Base-by-base conservation (phyloP, 2,329 filamentous ascomycete genomes). In the Epichloe sp. region DNA sequence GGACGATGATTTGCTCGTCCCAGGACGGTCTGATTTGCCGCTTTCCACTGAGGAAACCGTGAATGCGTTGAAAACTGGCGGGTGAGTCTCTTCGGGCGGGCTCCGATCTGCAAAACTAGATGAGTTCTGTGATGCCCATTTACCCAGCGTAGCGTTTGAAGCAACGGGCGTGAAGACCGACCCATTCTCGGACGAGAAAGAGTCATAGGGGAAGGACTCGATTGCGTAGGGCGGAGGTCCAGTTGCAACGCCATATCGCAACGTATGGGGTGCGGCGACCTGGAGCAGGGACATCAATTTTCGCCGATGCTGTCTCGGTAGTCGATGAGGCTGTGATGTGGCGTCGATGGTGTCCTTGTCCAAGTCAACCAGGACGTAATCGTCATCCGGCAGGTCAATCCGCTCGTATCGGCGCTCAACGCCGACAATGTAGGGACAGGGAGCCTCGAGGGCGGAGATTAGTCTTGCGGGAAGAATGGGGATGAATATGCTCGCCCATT, bases 361-460 rank as follows among this genome's bases (percentile, higher is more conserved):
- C 48, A 98, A 74, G 66, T 98, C 93, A 37, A 97, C 89, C 15
- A 97, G 74, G 17, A 97, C 90, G 65, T 91, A 97, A 63, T 97
- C 93, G 60, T 97, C 93, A 6, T 95, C 88, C 0, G 93, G 93
- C 42, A 97, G 77, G 58, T 89, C 84, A 45, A 89, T 79, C 52
- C 81, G 81, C 59, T 94, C 88, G 63, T 97, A 97, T 52, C 90
- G 82, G 57, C 90, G 80, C 69, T 98, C 93, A 52, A 98, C 88
- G 47, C 93, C 93, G 43, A 97, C 88, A 57, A 98, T 95, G 61
- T 97, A 98, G 0, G 93, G 93, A 60, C 93, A 97, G 3, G 91
- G 91, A 1, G 91, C 91, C 60, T 97, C 93, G 17, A 98, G 77
- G 3, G 89, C 91, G 49, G 93, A 90, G 10, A 98, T 76, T 21